phyloP scores from a whole-genome alignment of 192 early-diverging fungal genomes.

The Podila horticola region DNA sequence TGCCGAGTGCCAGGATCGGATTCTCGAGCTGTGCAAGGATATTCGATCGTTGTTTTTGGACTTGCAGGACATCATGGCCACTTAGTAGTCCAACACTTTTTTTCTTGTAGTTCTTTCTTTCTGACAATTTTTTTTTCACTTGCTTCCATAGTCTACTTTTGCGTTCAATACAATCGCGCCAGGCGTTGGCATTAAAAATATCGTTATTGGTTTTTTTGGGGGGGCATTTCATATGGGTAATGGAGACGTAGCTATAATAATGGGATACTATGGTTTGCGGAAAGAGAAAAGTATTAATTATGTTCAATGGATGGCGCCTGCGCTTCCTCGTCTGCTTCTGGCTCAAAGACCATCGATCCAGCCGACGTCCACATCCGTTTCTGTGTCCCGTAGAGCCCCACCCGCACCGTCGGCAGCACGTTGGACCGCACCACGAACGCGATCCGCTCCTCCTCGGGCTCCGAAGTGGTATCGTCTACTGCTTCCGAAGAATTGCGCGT shows the following conservation, averaged over 20 bases:
- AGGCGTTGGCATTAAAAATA: too few species aligned
- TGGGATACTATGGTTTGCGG: too few species aligned
- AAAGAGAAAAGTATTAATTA: too few species aligned
- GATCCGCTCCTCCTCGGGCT: neutral
- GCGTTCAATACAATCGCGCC: too few species aligned
- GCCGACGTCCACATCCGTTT: slow-evolving; percentile 37
- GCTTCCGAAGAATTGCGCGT: neutral
- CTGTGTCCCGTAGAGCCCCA: slow-evolving; percentile 33
- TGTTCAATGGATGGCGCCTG: too few species aligned
- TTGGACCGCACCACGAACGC: slow-evolving; percentile 26
- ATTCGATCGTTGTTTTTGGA: slow-evolving; percentile 7
- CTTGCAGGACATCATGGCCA: slow-evolving; percentile 9
- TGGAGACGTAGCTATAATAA: too few species aligned
- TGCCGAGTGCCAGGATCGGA: slow-evolving; percentile 9
- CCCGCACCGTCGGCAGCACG: slow-evolving; percentile 19
- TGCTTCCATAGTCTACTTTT: too few species aligned
- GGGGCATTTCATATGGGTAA: too few species aligned
- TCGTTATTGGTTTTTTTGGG: neutral
- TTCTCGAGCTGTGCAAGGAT: slow-evolving; percentile 14
- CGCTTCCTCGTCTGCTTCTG: neutral
- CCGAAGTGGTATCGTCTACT: neutral
- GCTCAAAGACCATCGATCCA: slow-evolving; percentile 18
- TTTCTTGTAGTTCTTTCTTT: neutral
- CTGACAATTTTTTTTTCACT: neutral
- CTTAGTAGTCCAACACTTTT: neutral